Percentiles rank a stretch among this genome's conserved stretches.
phyloP scores from a whole-genome alignment of 495 filamentous ascomycete species.

The Bathelium albidoporum region DNA sequence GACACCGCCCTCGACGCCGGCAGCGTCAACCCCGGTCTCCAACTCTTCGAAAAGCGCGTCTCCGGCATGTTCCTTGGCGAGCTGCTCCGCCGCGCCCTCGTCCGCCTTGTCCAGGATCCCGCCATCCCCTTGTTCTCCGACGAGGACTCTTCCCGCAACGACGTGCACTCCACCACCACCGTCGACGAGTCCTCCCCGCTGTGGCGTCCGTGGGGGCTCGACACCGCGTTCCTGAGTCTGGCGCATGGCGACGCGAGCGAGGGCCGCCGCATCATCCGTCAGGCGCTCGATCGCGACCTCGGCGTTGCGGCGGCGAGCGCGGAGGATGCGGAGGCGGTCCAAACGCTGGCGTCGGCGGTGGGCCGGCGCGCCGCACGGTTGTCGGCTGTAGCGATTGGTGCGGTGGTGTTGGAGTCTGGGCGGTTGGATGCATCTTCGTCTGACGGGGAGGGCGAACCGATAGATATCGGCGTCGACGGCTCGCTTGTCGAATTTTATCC shows the following conservation, averaged over 20 bases:
- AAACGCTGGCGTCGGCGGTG: slow-evolving; percentile 68
- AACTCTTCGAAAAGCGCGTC: slow-evolving; percentile 98
- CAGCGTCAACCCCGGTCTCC: slow-evolving; percentile 84
- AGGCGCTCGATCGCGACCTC: slow-evolving; percentile 64
- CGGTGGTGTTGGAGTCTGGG: slow-evolving; percentile 64
- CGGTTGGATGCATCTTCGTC: no score
- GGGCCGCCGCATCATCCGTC: slow-evolving; percentile 53
- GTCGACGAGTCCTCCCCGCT: slow-evolving; percentile 53
- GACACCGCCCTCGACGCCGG: slow-evolving; percentile 68
- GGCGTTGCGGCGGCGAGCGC: slow-evolving; percentile 57
- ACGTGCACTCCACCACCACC: slow-evolving; percentile 55
- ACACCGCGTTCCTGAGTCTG: slow-evolving; percentile 74
- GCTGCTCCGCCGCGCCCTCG: slow-evolving; percentile 68
- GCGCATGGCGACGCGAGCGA: slow-evolving; percentile 63
- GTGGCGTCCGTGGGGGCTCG: slow-evolving; percentile 78
- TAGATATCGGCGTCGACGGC: slow-evolving; percentile 89
- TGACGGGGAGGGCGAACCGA: slow-evolving; percentile 44
- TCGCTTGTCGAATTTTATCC: slow-evolving; percentile 88
- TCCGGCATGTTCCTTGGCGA: slow-evolving; percentile 98
- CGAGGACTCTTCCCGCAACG: slow-evolving; percentile 52
- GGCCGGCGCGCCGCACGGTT: slow-evolving; percentile 84
- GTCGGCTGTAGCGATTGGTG: slow-evolving; percentile 73
- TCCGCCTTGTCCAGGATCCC: slow-evolving; percentile 49
- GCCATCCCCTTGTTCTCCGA: slow-evolving; percentile 57
- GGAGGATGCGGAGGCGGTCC: slow-evolving; percentile 76